phyloP scores from a whole-genome alignment of 2,329 filamentous ascomycete genomes.

The Chrysoporthe puriensis region DNA sequence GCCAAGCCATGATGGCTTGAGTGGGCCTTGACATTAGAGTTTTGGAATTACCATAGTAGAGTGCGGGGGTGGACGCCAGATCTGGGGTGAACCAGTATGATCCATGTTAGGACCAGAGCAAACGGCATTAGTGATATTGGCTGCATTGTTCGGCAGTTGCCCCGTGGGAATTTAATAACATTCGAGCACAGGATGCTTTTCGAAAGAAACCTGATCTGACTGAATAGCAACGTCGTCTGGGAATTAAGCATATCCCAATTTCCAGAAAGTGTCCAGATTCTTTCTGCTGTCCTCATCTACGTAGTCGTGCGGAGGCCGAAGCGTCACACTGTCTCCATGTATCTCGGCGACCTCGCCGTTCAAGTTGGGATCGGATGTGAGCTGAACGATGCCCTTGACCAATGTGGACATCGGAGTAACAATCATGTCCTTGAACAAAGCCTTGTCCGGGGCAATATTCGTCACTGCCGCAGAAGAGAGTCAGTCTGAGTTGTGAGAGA shows the following conservation, averaged over 20 bases:
- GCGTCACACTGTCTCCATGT: slow-evolving; percentile 52
- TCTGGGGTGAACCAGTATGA: slow-evolving; percentile 9
- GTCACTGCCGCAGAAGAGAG: slow-evolving; percentile 40
- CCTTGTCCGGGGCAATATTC: slow-evolving; percentile 48
- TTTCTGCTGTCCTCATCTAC: slow-evolving; percentile 52
- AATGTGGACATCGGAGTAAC: slow-evolving; percentile 56
- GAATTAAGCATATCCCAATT: slow-evolving; percentile 48
- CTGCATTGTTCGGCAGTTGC: background rate
- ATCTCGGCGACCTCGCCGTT: slow-evolving; percentile 55
- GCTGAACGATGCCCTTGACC: slow-evolving; percentile 45
- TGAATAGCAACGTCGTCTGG: too few species aligned
- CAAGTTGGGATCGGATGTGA: slow-evolving; percentile 44
- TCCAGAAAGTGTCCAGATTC: slow-evolving; percentile 54
- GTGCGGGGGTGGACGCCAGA: slow-evolving; percentile 4
- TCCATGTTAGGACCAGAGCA: background rate
- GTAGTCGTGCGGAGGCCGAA: slow-evolving; percentile 47
- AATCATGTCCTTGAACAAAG: slow-evolving; percentile 52
- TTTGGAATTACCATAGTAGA: too few species aligned
- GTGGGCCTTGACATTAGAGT: background rate
- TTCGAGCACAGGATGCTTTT: background rate
- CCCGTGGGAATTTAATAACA: background rate
- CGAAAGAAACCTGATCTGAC: too few species aligned
- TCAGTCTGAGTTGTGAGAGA: slow-evolving; percentile 13
- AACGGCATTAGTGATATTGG: background rate
- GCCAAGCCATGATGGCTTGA: background rate